Base-by-base conservation (phyloP, 805 yeast species). In the Saccharomycopsis babjevae region DNA sequence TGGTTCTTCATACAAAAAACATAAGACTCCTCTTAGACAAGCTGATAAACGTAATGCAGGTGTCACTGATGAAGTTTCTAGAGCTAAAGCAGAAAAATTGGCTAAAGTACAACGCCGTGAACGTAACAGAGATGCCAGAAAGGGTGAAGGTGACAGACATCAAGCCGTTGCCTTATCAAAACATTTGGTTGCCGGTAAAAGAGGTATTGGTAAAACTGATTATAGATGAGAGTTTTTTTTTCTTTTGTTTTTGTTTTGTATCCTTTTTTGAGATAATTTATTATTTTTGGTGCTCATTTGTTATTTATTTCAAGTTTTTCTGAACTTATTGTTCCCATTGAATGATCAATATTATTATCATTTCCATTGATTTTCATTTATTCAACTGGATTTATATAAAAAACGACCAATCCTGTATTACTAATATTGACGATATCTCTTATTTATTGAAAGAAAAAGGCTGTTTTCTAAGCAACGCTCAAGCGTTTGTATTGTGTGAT, bases 121-220 rank as follows among this genome's bases (percentile, higher is more conserved):
- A 71, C 85, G 98, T 78, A 89, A 92, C 77, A 86, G 92, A 79
- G 75, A 79, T 70, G 97, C 97, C 52, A 85, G 96, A 76, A 88
- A 84, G 67, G 97, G 98, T 78, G 99, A 94, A 78, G 88, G 89
- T 71, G 99, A 94, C 77, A 86, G 98, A 76, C 96, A 90, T 73
- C 79, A 83, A 61, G 82, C 91, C 59, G 94, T 88, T 58, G 78
- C 89, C 64, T 75, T 89, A 77, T 97, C 97, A 66, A 93, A 92
- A 79, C 99, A 94, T 77, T 80, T 94, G 81, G 88, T 87, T 79
- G 77, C 90, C 69, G 99, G 99, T 77, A 94, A 94, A 82, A 85
- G 99, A 77, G 96, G 97, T 79, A 84, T 83, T 70, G 97, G 97
- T 74, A 87, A 86, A 74, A 85, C 90, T 66, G 96, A 90, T 74